Conservation (phyloP, 805 yeast genomes). For the Brettanomyces bruxellensis region DNA sequence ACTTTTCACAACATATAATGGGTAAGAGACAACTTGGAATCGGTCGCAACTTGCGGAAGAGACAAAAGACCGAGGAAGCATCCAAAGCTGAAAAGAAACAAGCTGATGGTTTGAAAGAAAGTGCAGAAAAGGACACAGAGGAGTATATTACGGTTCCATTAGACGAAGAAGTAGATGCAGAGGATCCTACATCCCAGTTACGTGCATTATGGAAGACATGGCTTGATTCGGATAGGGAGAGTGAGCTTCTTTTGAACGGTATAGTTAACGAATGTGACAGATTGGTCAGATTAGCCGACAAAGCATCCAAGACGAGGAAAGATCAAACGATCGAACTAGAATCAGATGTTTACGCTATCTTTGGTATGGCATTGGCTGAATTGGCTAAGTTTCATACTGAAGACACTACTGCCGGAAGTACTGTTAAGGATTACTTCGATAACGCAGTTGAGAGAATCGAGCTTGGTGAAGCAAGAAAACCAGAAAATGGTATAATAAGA, state of each 20-base stretch:
- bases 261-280: slow-evolving; percentile 90
- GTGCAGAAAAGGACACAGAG: slow-evolving; percentile 13
- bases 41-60: slow-evolving; percentile 40
- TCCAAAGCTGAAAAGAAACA: slow-evolving; percentile 54
- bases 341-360: slow-evolving; percentile 59
- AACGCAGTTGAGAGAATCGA: slow-evolving; percentile 66
- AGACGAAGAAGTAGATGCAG: slow-evolving; percentile 59
- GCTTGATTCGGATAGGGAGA: slow-evolving; percentile 44
- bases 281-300: slow-evolving; percentile 40
- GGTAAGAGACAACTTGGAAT: slow-evolving; percentile 56
- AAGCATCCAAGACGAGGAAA: neutral
- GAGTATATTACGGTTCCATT: slow-evolving; percentile 45
- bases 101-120: slow-evolving; percentile 53
- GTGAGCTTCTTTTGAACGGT: slow-evolving; percentile 66
- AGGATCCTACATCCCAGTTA: slow-evolving; percentile 73
- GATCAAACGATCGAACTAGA: neutral
- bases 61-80: slow-evolving; percentile 29
- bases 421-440: slow-evolving; percentile 41
- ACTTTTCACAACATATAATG: neutral
- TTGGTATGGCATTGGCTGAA: slow-evolving; percentile 63
- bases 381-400: slow-evolving; percentile 40
- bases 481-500: slow-evolving; percentile 36
- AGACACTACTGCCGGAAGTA: slow-evolving; percentile 13
- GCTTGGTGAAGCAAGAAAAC: slow-evolving; percentile 43
- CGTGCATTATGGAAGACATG: slow-evolving; percentile 65